Conservation (phyloP, 2,329 filamentous ascomycete genomes). For the Fusarium nematophilum region DNA sequence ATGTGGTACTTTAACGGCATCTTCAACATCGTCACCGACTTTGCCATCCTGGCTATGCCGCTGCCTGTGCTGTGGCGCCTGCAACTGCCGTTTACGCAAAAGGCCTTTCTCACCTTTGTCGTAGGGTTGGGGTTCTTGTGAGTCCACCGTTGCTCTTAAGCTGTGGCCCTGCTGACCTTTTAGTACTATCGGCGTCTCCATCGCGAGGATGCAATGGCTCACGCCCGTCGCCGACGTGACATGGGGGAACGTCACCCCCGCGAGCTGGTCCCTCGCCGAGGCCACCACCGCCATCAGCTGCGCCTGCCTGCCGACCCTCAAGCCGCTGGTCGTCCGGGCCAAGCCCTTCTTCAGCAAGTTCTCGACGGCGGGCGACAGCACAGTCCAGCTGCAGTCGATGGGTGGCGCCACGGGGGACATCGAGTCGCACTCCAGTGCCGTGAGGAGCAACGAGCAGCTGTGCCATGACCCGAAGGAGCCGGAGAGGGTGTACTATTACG, state of each 20-base stretch:
- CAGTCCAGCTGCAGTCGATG: not conserved
- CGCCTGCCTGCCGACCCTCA: constrained; percentile 31
- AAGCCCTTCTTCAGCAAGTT: not conserved
- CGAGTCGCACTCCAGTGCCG: not conserved
- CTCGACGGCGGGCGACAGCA: not conserved
- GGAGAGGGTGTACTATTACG: no score
- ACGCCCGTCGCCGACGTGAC: not conserved
- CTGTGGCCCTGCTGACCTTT: not conserved
- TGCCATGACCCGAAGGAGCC: no score
- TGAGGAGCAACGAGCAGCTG: no score
- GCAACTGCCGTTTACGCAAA: constrained; percentile 19
- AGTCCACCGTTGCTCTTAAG: not conserved
- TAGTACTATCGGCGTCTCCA: constrained; percentile 21
- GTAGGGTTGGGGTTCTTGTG: constrained; percentile 32
- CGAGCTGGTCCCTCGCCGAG: constrained; percentile 31
- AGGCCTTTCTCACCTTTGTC: constrained; percentile 10
- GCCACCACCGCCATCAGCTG: constrained; percentile 24
- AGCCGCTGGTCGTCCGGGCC: constrained; percentile 7
- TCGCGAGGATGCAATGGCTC: constrained; percentile 26
- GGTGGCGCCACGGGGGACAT: not conserved
- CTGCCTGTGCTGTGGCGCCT: constrained; percentile 27
- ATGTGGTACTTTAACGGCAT: constrained; percentile 5
- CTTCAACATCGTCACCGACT: constrained; percentile 29
- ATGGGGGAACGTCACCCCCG: constrained; percentile 21
- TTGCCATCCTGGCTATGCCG: constrained; percentile 24